phyloP scores from a whole-genome alignment of 441 rosid genomes.

The Raphanus hybrid region DNA sequence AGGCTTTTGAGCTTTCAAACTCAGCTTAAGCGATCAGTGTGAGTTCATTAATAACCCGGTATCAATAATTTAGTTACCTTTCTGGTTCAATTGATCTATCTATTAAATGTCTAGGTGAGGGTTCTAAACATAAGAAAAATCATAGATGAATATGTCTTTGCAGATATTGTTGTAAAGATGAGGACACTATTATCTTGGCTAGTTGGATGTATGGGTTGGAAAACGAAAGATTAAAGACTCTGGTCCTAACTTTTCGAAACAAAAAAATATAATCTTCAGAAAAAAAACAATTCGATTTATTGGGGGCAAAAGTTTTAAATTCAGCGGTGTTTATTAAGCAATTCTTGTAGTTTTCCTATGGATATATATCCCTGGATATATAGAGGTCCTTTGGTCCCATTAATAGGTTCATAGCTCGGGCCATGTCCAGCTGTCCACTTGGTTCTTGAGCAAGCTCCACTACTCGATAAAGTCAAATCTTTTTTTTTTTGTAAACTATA shows the following conservation, averaged over 20 bases:
- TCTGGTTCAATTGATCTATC: not conserved
- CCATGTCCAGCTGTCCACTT: constrained; percentile 5
- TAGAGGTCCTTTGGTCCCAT: not conserved
- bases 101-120: not conserved
- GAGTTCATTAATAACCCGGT: too few species aligned
- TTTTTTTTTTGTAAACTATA: not conserved
- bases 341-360: not conserved
- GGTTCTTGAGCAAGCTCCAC: not conserved
- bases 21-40: too few species aligned
- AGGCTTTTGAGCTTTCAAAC: too few species aligned
- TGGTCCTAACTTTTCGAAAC: too few species aligned
- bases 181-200: not conserved
- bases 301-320: not conserved
- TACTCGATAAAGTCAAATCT: not conserved
- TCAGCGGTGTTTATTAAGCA: not conserved
- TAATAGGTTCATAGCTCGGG: not conserved
- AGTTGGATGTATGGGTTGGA: not conserved
- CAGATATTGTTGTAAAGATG: not conserved
- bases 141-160: too few species aligned
- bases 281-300: too few species aligned
- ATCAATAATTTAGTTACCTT: too few species aligned
- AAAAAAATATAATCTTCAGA: too few species aligned
- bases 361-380: not conserved
- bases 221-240: too few species aligned
- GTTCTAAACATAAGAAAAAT: too few species aligned